Evolutionary conservation across 1,139 yeast genomes (phyloP).

Genomic region (Scheffersomyces parashehatae): DNA sequence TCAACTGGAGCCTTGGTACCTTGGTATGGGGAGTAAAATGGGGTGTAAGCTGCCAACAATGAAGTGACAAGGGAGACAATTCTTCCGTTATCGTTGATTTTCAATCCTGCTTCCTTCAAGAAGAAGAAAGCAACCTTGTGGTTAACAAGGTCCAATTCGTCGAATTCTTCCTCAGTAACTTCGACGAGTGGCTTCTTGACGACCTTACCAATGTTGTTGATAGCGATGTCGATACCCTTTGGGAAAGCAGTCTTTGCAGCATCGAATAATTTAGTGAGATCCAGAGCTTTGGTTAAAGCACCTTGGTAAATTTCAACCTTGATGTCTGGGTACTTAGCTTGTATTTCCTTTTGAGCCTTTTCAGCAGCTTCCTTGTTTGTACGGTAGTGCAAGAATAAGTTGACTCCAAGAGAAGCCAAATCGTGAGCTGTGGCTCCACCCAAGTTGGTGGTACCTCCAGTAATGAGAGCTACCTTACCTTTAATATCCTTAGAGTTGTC

Average conservation of each 20-base stretch:
- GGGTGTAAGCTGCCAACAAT: conserved; percentile 64
- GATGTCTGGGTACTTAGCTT: conserved; percentile 26
- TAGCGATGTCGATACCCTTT: conserved; percentile 57
- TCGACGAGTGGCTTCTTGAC: conserved; percentile 59
- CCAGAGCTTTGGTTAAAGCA: conserved; percentile 43
- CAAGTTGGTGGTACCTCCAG: conserved; percentile 69
- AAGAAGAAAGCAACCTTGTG: conserved; percentile 63
- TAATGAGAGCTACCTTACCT: conserved; percentile 57
- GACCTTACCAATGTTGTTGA: conserved; percentile 67
- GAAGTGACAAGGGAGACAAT: conserved; percentile 63
- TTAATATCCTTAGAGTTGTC: not conserved
- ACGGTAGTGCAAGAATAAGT: conserved; percentile 59
- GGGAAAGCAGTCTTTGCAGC: conserved; percentile 49
- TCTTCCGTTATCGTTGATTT: conserved; percentile 52
- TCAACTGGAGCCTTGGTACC: conserved; percentile 67
- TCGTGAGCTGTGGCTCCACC: conserved; percentile 61
- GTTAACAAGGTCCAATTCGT: conserved; percentile 52
- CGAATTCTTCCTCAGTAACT: conserved; percentile 53
- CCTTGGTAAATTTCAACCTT: conserved; percentile 50
- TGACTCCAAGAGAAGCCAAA: conserved; percentile 56
- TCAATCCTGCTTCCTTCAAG: conserved; percentile 55
- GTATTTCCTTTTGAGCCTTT: conserved; percentile 38
- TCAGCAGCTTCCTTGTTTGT: conserved; percentile 40
- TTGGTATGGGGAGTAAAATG: conserved; percentile 56
- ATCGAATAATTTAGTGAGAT: conserved; percentile 43